These are phyloP conservation scores for Polyporus arcularius DNA, from an alignment of 768 basidiomycete genomes.

Conservation along the genomic window DNA sequence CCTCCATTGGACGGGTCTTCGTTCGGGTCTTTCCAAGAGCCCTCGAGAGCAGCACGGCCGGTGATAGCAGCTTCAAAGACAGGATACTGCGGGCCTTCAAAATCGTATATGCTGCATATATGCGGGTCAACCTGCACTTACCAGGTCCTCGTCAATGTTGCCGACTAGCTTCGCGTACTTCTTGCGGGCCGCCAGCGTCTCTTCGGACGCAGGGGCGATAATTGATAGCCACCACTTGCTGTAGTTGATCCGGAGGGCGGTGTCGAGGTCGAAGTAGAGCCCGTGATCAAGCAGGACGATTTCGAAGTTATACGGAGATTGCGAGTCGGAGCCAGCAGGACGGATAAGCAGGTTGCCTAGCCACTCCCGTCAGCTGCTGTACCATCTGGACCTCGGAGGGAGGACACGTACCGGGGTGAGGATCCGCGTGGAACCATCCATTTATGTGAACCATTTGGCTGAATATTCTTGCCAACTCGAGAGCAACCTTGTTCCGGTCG, in stretches of 20 bases:
- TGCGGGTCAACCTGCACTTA: slow-evolving; percentile 35
- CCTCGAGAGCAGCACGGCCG: slow-evolving; percentile 76
- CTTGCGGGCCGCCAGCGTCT: slow-evolving; percentile 65
- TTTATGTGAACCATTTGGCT: slow-evolving; percentile 95
- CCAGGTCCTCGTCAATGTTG: slow-evolving; percentile 85
- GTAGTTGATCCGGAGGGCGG: slow-evolving; percentile 78
- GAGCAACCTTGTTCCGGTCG: slow-evolving; percentile 90
- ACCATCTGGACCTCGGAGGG: background rate
- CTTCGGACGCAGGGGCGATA: slow-evolving; percentile 68
- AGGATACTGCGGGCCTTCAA: slow-evolving; percentile 62
- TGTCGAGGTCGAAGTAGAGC: slow-evolving; percentile 88
- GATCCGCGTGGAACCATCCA: slow-evolving; percentile 91
- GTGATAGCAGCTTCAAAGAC: slow-evolving; percentile 95
- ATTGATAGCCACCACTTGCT: slow-evolving; percentile 90
- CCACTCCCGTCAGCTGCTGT: background rate
- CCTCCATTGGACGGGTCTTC: slow-evolving; percentile 32
- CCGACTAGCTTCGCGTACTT: slow-evolving; percentile 92
- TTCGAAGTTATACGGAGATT: slow-evolving; percentile 93
- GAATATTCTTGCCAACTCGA: slow-evolving; percentile 90
- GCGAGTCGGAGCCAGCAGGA: slow-evolving; percentile 58
- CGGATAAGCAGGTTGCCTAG: slow-evolving; percentile 90
- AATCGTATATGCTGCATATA: background rate
- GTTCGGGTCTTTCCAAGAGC: slow-evolving; percentile 50
- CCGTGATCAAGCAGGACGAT: slow-evolving; percentile 95
- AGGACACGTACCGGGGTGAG: slow-evolving; percentile 67